Conservation (phyloP, 2,329 filamentous ascomycete species). For the Alternaria infectoria region DNA sequence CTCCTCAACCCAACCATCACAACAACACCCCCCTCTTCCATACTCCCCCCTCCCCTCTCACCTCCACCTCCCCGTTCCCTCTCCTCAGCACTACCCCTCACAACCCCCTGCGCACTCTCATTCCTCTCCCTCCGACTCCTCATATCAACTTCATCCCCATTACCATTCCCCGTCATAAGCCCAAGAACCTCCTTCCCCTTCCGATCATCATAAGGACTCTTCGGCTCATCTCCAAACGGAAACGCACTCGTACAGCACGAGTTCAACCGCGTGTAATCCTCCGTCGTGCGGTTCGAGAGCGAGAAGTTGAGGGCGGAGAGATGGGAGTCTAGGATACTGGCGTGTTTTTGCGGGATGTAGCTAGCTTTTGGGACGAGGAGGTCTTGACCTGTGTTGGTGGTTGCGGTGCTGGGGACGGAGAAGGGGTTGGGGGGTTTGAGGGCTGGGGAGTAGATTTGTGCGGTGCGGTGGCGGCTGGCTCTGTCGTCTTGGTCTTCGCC, state of each 20-base stretch:
- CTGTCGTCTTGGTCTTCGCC: neutral
- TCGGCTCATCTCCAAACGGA: neutral
- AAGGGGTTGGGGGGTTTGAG: neutral
- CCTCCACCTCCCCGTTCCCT: slow-evolving; percentile 1
- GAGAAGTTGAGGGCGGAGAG: neutral
- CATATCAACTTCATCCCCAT: slow-evolving; percentile 17
- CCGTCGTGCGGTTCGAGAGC: neutral
- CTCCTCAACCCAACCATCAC: neutral
- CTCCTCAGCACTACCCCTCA: slow-evolving; percentile 5
- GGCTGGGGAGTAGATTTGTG: neutral
- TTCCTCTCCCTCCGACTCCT: slow-evolving; percentile 28
- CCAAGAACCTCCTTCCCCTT: slow-evolving; percentile 35
- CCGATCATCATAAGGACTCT: slow-evolving; percentile 13
- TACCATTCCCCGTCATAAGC: slow-evolving; percentile 13
- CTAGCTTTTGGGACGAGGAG: neutral
- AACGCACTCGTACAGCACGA: slow-evolving; percentile 3
- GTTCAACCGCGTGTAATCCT: slow-evolving; percentile 9
- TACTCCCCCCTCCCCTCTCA: neutral
- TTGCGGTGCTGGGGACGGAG: neutral
- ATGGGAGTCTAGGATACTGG: neutral
- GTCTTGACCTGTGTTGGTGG: neutral
- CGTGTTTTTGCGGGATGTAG: neutral
- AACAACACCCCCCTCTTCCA: neutral
- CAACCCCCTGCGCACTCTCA: slow-evolving; percentile 25
- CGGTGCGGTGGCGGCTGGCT: neutral